Base-by-base conservation (phyloP, 2,329 filamentous ascomycete species). In the Colletotrichum caudatum region DNA sequence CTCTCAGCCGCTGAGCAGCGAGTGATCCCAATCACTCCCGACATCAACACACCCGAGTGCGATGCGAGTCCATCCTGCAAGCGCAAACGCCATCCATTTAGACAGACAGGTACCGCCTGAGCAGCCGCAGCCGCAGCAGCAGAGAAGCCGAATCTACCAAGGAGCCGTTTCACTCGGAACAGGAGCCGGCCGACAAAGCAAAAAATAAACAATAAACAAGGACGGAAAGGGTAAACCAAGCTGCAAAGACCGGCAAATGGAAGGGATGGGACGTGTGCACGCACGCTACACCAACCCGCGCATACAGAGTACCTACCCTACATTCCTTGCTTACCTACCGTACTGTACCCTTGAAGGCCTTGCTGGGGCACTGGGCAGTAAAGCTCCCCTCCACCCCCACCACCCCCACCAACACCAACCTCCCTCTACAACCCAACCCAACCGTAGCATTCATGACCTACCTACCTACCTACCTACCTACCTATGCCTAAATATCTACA, bases 1-100 rank as follows among this genome's bases (percentile, higher is more conserved):
- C 54, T 69, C 44, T 50, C 53, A 41, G 65, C 69, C 65, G 69
- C 69, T 69, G 69, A 64, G 69, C 26, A 71, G 53, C 53, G 64
- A 59, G 39, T 59, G 44, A 64, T 20, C 69, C 69, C 69, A 71
- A 71, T 71, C 65, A 64, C n/a, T 33, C n/a, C 65, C n/a, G 48
- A 23, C 20, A 18, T 41, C 54, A 50, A 60, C 54, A 64, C 65
- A 69, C 65, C 69, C 8, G 37, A 64, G 39, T 35, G 29, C 50
- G 68, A 50, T 68, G 68, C 68, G 29, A 66, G 58, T 53, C 50
- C 68, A 51, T 46, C 50, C 64, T 51, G 53, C 50, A 44, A 37
- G 64, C 51, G 57, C 68, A 70, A 71, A 51, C 51, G 63, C 44
- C 58, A 35, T 50, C 41, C 50, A 26, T 61, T 54, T 16, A 9